These are phyloP conservation scores for Russula sp. DNA, from an alignment of 768 basidiomycete species.

Conservation along the genomic window DNA sequence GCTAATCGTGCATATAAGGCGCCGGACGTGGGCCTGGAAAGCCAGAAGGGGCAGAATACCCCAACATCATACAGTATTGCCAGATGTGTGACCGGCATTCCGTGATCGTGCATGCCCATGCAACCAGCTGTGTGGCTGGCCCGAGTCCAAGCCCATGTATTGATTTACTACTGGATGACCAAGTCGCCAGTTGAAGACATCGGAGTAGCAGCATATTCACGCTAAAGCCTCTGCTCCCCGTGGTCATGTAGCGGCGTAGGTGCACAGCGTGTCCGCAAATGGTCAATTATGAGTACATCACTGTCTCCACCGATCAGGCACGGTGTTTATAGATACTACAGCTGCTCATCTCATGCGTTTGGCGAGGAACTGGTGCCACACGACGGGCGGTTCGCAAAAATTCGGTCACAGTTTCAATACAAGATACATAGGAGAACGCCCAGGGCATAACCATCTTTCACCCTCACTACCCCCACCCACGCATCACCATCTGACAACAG, in stretches of 20 bases:
- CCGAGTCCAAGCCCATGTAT: not conserved
- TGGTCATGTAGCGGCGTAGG: not conserved
- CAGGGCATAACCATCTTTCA: not conserved
- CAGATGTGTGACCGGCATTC: not conserved
- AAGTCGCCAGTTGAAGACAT: not conserved
- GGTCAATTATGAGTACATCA: not conserved
- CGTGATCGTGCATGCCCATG: not conserved
- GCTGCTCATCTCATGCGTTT: not conserved
- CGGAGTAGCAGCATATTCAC: not conserved
- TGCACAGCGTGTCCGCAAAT: not conserved
- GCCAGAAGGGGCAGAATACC: not conserved
- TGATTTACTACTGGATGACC: not conserved
- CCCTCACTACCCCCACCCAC: not conserved
- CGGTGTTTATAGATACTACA: too few species aligned
- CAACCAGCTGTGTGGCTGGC: not conserved
- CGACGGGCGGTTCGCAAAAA: not conserved
- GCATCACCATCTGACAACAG: not conserved
- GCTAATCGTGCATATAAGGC: not conserved
- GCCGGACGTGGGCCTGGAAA: not conserved
- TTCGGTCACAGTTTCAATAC: not conserved
- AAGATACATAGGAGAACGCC: not conserved
- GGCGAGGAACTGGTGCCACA: conserved; percentile 8
- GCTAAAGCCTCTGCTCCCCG: not conserved
- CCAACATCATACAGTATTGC: not conserved
- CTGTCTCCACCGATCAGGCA: too few species aligned